Percentiles rank a stretch among this genome's conserved stretches.
phyloP scores from a whole-genome alignment of 2,329 filamentous ascomycete genomes.

The Xylariaceae sp. region DNA sequence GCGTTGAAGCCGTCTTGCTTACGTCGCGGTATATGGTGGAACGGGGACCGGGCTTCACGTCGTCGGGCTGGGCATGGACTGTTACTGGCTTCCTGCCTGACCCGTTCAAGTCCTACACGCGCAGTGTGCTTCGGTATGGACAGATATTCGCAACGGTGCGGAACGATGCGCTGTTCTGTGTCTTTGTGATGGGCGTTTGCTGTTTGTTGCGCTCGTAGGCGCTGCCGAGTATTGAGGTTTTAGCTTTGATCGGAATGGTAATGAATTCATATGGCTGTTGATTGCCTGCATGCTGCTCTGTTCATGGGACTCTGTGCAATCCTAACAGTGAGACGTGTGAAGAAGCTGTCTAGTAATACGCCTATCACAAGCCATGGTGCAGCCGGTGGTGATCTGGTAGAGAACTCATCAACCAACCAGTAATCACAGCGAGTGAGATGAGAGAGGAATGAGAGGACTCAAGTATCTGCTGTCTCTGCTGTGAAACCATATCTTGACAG shows the following conservation, averaged over 20 bases:
- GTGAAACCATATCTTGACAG: no score
- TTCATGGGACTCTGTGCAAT: not conserved
- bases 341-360: no score
- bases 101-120: constrained; percentile 56
- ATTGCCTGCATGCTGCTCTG: not conserved
- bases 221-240: not conserved
- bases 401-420: no score
- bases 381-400: no score
- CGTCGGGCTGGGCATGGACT: constrained; percentile 58
- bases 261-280: not conserved
- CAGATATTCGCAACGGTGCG: constrained; percentile 68
- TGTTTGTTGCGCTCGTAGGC: constrained; percentile 39
- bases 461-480: no score
- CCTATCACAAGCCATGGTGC: no score
- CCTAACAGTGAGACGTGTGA: not conserved
- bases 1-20: constrained; percentile 67
- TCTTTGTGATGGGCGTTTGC: constrained; percentile 66
- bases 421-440: no score
- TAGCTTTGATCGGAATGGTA: not conserved
- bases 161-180: constrained; percentile 66
- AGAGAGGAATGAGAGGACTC: no score
- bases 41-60: constrained; percentile 43
- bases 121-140: constrained; percentile 58
- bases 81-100: constrained; percentile 61
- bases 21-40: constrained; percentile 67